phyloP scores from a whole-genome alignment of 1,284 basidiomycete genomes.

The Moesziomyces parantarcticus region DNA sequence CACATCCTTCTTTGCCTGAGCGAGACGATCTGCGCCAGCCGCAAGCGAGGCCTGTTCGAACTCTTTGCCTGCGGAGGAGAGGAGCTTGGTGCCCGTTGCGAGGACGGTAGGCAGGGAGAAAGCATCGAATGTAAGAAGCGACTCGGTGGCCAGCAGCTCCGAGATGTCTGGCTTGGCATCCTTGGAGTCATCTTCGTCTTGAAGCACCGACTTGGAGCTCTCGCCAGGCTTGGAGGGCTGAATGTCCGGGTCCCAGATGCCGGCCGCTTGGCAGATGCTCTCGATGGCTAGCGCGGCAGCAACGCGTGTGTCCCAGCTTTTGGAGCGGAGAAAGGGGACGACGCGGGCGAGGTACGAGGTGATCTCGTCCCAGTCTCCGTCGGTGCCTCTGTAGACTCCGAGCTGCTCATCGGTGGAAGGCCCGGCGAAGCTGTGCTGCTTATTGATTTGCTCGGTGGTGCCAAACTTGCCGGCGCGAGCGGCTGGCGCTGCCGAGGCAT shows the following conservation, averaged over 20 bases:
- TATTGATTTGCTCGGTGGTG: conserved; percentile 41
- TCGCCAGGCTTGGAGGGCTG: conserved; percentile 39
- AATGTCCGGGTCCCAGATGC: conserved; percentile 75
- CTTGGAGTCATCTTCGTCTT: conserved; percentile 18
- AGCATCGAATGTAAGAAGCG: conserved; percentile 55
- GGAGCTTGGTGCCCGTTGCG: conserved; percentile 78
- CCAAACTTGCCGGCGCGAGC: conserved; percentile 33
- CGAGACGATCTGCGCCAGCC: conserved; percentile 74
- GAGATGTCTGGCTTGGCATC: conserved; percentile 31
- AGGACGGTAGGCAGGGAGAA: conserved; percentile 79
- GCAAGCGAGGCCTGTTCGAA: conserved; percentile 71
- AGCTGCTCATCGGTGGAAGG: conserved; percentile 25
- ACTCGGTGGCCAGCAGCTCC: conserved; percentile 22
- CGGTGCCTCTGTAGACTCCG: conserved; percentile 68
- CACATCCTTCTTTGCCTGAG: conserved; percentile 81
- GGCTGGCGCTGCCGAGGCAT: conserved; percentile 7
- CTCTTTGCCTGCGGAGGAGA: conserved; percentile 88
- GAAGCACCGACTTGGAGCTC: conserved; percentile 33
- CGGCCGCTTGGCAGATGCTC: conserved; percentile 83
- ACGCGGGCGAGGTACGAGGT: conserved; percentile 73
- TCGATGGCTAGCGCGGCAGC: conserved; percentile 86
- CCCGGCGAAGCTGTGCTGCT: conserved; percentile 38
- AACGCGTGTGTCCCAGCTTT: conserved; percentile 84
- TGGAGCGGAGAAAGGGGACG: conserved; percentile 86
- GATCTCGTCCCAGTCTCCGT: conserved; percentile 77